A percentile compares a stretch with the other conserved stretches of the same genome.
These are phyloP conservation scores for Alternaria sp. DNA, from an alignment of 2,329 filamentous ascomycete genomes.

Conservation along the genomic window DNA sequence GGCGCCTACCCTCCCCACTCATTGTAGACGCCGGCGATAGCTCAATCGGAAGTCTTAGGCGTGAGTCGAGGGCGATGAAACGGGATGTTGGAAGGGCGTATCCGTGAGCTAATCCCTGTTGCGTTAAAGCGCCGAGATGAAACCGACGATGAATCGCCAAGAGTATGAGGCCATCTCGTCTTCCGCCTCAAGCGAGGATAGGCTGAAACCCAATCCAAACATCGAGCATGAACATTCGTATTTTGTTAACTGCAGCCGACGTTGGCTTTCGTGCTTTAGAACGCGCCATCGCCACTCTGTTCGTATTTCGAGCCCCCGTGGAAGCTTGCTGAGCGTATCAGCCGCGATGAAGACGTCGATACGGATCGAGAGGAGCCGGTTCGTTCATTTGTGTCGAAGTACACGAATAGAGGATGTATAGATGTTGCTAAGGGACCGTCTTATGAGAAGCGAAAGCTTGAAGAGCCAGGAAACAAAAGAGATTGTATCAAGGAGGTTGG, in stretches of 20 bases:
- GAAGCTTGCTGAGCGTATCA: neutral
- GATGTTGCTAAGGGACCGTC: neutral
- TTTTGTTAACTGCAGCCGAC: neutral
- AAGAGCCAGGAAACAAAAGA: neutral
- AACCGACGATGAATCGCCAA: conserved; percentile 42
- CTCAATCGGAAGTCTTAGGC: conserved; percentile 16
- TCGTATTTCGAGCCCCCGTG: neutral
- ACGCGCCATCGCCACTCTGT: neutral
- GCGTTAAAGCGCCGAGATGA: conserved; percentile 33
- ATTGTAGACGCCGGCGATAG: conserved; percentile 1
- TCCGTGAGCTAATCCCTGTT: conserved; percentile 20
- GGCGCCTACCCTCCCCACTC: conserved; percentile 11
- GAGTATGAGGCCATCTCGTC: conserved; percentile 34
- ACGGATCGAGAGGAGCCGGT: neutral
- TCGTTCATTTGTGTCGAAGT: neutral
- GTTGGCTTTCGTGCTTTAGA: neutral
- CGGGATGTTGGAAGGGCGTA: conserved; percentile 16
- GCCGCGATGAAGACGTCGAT: neutral
- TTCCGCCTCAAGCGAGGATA: conserved; percentile 27
- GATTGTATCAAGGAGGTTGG: neutral
- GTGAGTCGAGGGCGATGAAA: conserved; percentile 22
- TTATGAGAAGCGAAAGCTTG: neutral
- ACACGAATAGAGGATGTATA: neutral
- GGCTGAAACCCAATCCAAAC: conserved; percentile 34
- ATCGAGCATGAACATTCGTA: conserved; percentile 3